Conservation (phyloP, 805 yeast genomes). For the Starmerella floris region DNA sequence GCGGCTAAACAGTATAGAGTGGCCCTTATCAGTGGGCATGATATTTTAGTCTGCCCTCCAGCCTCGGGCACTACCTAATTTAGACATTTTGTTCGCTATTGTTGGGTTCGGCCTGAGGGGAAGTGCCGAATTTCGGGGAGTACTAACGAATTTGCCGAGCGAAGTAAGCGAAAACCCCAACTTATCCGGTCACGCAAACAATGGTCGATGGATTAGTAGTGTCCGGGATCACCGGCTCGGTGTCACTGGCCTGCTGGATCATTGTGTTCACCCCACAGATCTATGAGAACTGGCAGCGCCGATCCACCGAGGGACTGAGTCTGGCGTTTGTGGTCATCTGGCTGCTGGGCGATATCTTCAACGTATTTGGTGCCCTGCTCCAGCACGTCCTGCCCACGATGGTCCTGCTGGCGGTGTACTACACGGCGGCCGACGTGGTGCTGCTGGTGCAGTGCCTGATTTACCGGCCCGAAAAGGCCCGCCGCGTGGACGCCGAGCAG, state of each 20-base stretch:
- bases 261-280: constrained; percentile 96
- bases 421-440: constrained; percentile 80
- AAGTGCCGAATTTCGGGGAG: too few species aligned
- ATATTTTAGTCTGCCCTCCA: too few species aligned
- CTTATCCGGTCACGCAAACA: too few species aligned
- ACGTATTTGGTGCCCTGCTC: constrained; percentile 76
- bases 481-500: constrained; percentile 8
- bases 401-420: constrained; percentile 83
- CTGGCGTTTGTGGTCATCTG: constrained; percentile 74
- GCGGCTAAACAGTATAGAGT: too few species aligned
- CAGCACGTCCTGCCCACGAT: constrained; percentile 91
- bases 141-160: too few species aligned
- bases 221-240: constrained; percentile 37
- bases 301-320: constrained; percentile 82
- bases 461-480: constrained; percentile 29
- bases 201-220: constrained; percentile 7
- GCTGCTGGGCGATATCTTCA: constrained; percentile 89
- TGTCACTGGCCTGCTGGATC: constrained; percentile 94
- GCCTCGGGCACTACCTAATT: too few species aligned
- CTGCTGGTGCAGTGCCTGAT: constrained; percentile 69
- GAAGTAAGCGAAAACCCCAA: too few species aligned
- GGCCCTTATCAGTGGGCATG: too few species aligned
- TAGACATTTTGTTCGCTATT: too few species aligned
- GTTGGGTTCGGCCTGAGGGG: too few species aligned
- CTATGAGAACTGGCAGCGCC: constrained; percentile 60